Conservation (phyloP, 805 yeast genomes). For the Lachancea nothofagi region DNA sequence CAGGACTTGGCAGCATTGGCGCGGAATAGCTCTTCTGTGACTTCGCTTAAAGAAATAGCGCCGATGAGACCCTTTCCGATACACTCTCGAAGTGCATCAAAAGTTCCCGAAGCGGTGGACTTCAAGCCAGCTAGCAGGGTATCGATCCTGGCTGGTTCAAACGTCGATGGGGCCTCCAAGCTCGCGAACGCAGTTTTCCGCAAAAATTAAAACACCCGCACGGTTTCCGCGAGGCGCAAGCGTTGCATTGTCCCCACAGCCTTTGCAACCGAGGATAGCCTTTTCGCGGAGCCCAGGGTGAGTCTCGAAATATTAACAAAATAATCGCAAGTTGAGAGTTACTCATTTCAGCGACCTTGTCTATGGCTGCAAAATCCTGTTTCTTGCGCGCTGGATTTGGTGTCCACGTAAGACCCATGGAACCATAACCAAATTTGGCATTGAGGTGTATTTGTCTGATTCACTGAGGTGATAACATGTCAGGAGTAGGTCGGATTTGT, state of each 20-base stretch:
- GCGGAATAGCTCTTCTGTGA: constrained; percentile 51
- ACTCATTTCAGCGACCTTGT: constrained; percentile 41
- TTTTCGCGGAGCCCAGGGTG: constrained; percentile 52
- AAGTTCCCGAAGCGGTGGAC: constrained; percentile 45
- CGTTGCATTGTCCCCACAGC: constrained; percentile 41
- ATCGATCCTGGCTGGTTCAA: constrained; percentile 69
- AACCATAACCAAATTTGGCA: constrained; percentile 53
- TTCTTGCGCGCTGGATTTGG: constrained; percentile 50
- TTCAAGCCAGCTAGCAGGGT: constrained; percentile 25
- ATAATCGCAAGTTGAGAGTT: constrained; percentile 47
- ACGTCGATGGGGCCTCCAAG: constrained; percentile 50
- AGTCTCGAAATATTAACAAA: constrained; percentile 51
- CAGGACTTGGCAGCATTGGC: constrained; percentile 48
- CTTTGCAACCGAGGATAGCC: constrained; percentile 63
- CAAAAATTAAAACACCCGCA: constrained; percentile 42
- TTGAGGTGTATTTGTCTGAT: constrained; percentile 4
- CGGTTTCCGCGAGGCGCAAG: constrained; percentile 45
- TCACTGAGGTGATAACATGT: constrained; percentile 6
- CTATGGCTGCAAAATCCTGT: constrained; percentile 49
- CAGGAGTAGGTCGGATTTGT: no score
- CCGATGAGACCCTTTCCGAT: constrained; percentile 61
- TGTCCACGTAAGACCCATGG: constrained; percentile 77
- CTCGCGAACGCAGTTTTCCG: constrained; percentile 39
- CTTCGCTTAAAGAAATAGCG: constrained; percentile 73
- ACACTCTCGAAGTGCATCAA: constrained; percentile 50